A percentile compares a stretch with the other conserved stretches of the same genome.
These are phyloP conservation scores for Cercospora beticola DNA, from an alignment of 2,329 filamentous ascomycete species.

Conservation along the genomic window DNA sequence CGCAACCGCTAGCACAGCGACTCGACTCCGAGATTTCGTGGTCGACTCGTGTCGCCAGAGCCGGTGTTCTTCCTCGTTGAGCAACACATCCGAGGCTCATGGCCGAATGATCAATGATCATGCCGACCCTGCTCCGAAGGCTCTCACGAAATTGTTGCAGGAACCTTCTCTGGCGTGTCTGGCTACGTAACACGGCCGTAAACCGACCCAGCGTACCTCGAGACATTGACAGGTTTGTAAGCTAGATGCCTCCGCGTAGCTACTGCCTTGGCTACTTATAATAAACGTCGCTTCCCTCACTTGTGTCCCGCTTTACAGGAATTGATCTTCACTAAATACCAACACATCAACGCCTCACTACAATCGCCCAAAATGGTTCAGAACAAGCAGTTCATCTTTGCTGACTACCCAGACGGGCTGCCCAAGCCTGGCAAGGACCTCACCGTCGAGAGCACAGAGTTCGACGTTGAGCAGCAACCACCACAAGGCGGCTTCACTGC, in stretches of 20 bases:
- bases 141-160: constrained; percentile 4
- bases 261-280: neutral
- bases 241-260: neutral
- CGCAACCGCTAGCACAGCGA: neutral
- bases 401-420: constrained; percentile 62
- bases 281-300: neutral
- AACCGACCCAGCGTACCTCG: neutral
- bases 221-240: constrained; percentile 6
- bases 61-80: constrained; percentile 1
- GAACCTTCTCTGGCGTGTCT: neutral
- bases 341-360: neutral
- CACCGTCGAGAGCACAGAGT: constrained; percentile 62
- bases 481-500: constrained; percentile 66
- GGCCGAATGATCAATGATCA: neutral
- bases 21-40: neutral
- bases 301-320: neutral
- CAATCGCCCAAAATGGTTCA: constrained; percentile 48
- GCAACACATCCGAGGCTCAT: constrained; percentile 14
- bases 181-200: constrained; percentile 10
- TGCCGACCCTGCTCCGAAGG: constrained; percentile 8
- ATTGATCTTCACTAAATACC: neutral
- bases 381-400: constrained; percentile 78
- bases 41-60: neutral
- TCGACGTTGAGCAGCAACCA: constrained; percentile 64
- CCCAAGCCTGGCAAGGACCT: constrained; percentile 72